phyloP scores from a whole-genome alignment of 768 basidiomycete species.

The Kwoniella sp. region DNA sequence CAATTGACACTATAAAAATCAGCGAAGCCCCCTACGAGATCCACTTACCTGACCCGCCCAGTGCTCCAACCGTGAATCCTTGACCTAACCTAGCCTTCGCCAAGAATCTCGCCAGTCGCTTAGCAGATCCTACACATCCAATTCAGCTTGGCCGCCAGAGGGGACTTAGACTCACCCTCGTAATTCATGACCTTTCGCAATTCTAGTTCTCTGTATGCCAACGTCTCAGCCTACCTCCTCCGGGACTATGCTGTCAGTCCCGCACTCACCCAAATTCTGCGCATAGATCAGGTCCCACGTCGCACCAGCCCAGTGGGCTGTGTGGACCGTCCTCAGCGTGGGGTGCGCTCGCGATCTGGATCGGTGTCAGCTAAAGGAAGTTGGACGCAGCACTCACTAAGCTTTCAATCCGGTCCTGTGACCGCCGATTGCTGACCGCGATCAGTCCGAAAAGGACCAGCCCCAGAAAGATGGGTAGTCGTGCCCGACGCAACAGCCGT shows the following conservation, averaged over 20 bases:
- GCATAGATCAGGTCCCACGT: not conserved
- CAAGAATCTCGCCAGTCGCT: not conserved
- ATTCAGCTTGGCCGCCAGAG: not conserved
- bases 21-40: not conserved
- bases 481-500: not conserved
- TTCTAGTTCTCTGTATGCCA: not conserved
- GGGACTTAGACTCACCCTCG: not conserved
- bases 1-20: conserved; percentile 4
- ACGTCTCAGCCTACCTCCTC: too few species aligned
- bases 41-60: conserved; percentile 4
- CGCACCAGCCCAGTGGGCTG: not conserved
- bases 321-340: too few species aligned
- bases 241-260: too few species aligned
- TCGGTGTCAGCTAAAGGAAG: too few species aligned
- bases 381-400: too few species aligned
- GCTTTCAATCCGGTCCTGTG: not conserved
- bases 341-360: too few species aligned
- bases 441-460: not conserved
- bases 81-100: conserved; percentile 3
- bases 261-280: not conserved
- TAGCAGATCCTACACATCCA: not conserved
- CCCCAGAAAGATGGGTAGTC: not conserved
- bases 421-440: not conserved
- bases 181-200: not conserved
- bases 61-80: conserved; percentile 5